A percentile compares a stretch with the other conserved stretches of the same genome.
Evolutionary conservation across 768 basidiomycete genomes (phyloP).

Genomic region (Boletus vinaceobasis): DNA sequence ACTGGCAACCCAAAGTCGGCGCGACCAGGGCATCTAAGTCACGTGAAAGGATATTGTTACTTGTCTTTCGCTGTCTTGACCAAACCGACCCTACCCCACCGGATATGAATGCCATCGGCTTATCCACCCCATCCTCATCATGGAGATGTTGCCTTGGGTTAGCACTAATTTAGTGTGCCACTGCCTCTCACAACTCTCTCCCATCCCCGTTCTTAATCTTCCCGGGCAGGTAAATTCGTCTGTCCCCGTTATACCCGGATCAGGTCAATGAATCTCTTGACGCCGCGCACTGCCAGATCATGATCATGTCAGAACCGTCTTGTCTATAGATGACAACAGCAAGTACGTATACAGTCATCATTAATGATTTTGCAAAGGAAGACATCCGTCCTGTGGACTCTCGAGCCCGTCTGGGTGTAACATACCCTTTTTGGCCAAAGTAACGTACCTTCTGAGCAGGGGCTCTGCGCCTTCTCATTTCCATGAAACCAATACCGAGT

Average conservation of each 20-base stretch:
- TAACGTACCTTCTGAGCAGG: not conserved
- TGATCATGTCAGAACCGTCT: not conserved
- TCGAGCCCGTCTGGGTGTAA: not conserved
- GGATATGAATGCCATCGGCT: not conserved
- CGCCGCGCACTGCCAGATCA: not conserved
- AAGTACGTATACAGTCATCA: not conserved
- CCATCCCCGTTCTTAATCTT: not conserved
- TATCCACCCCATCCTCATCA: not conserved
- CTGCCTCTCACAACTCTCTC: not conserved
- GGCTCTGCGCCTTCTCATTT: constrained; percentile 7
- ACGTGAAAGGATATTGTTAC: too few species aligned
- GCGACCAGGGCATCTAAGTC: too few species aligned
- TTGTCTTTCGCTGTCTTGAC: not conserved
- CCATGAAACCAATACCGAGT: constrained; percentile 7
- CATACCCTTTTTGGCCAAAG: not conserved
- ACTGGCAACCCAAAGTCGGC: not conserved
- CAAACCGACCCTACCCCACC: not conserved
- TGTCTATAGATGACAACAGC: not conserved
- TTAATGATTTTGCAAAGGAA: not conserved
- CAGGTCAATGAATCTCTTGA: not conserved
- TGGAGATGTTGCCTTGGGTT: not conserved
- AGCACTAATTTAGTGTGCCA: not conserved
- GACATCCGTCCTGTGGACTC: not conserved
- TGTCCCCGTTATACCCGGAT: constrained; percentile 8
- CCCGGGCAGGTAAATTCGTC: not conserved